Evolutionary conservation across 2,329 filamentous ascomycete genomes (phyloP).

Genomic region (Aspergillus aculeatinus): DNA sequence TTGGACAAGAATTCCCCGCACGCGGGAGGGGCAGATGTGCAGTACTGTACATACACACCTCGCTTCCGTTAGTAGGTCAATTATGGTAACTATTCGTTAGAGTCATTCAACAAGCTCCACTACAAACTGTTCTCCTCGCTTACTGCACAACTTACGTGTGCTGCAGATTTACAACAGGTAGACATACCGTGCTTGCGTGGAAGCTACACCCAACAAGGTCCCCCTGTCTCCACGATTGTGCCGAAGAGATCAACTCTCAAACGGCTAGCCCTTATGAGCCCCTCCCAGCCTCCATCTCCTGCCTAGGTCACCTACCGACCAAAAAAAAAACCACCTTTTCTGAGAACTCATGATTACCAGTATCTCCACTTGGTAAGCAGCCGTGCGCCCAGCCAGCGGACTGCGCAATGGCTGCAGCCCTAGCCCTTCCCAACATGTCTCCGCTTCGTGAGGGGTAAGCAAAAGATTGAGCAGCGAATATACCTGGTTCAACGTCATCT

Average conservation of each 20-base stretch:
- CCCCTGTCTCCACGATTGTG: background rate
- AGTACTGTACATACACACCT: background rate
- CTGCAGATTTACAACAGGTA: background rate
- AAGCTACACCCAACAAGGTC: background rate
- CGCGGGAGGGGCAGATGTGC: background rate
- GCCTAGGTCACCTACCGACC: no score
- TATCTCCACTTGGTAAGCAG: background rate
- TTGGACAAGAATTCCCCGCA: constrained; percentile 5
- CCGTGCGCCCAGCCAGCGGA: background rate
- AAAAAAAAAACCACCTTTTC: no score
- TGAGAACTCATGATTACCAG: background rate
- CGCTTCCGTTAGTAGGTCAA: background rate
- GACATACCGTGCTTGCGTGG: background rate
- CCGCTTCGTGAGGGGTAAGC: background rate
- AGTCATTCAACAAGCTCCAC: background rate
- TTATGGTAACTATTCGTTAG: background rate
- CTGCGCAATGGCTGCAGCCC: background rate
- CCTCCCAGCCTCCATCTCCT: background rate
- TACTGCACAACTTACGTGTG: background rate
- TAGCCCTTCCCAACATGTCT: background rate
- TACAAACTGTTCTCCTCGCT: background rate
- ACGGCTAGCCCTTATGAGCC: background rate
- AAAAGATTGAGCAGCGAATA: background rate
- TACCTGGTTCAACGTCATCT: background rate
- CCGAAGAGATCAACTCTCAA: background rate